These are phyloP conservation scores for Neurospora sp. DNA, from an alignment of 495 filamentous ascomycete species.

Conservation along the genomic window DNA sequence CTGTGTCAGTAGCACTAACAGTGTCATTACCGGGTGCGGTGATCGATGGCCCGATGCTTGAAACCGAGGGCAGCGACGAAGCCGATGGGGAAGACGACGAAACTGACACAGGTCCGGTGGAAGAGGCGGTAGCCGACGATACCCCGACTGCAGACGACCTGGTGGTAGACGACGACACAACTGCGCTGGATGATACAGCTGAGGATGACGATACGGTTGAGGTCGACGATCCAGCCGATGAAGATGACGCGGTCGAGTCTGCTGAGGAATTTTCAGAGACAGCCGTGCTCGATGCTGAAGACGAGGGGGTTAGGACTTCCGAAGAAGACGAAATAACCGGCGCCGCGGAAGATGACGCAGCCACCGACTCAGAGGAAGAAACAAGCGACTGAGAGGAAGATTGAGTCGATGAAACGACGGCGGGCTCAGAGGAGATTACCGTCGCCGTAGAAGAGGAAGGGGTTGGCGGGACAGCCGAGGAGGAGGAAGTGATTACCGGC, in stretches of 20 bases:
- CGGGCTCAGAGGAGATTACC: background rate
- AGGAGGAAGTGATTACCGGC: background rate
- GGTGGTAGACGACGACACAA: background rate
- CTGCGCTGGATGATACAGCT: no score
- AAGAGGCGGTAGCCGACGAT: background rate
- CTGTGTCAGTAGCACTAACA: background rate
- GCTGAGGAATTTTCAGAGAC: background rate
- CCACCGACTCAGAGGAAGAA: background rate
- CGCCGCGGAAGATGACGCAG: background rate
- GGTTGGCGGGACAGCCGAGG: background rate
- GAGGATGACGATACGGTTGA: background rate
- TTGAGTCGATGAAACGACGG: background rate
- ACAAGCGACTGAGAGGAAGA: background rate
- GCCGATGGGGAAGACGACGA: background rate
- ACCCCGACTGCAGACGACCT: background rate
- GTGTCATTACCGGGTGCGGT: background rate
- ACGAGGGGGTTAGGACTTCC: background rate
- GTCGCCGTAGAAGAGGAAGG: background rate
- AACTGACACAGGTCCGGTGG: background rate
- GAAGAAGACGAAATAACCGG: background rate
- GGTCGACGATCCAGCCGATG: background rate
- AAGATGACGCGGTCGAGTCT: background rate
- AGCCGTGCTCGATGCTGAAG: background rate
- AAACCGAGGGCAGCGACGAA: background rate
- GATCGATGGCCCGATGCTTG: background rate